Conservation (phyloP, 495 filamentous ascomycete genomes). For the Astrothelium macrocarpum region DNA sequence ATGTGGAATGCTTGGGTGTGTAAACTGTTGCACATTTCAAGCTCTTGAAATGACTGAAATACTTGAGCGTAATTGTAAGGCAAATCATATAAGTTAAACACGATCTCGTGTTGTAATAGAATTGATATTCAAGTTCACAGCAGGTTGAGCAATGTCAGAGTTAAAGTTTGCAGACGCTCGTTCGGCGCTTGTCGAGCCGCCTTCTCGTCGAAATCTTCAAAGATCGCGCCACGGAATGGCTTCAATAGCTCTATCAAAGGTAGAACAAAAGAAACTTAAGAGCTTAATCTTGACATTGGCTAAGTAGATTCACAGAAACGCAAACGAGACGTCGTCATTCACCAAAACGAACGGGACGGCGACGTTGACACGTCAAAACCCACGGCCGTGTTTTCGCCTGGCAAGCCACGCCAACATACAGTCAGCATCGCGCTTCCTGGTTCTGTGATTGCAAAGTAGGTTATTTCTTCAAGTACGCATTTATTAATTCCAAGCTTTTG, state of each 20-base stretch:
- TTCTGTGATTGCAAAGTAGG: slow-evolving; percentile 52
- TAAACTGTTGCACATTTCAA: too few species aligned
- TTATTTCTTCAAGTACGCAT: slow-evolving; percentile 11
- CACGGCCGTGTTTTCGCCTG: slow-evolving; percentile 45
- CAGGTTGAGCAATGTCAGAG: not conserved
- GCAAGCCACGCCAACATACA: slow-evolving; percentile 38
- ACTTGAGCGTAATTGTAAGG: too few species aligned
- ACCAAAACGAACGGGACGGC: slow-evolving; percentile 3
- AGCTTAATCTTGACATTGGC: not conserved
- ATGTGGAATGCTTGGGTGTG: too few species aligned
- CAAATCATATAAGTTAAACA: too few species aligned
- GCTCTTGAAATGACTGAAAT: too few species aligned
- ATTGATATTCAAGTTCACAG: too few species aligned
- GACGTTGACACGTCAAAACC: slow-evolving; percentile 46
- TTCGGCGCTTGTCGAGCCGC: not conserved
- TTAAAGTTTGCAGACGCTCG: not conserved
- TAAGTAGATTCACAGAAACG: slow-evolving; percentile 19
- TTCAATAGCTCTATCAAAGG: not conserved
- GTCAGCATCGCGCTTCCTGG: slow-evolving; percentile 50
- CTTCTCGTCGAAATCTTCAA: not conserved
- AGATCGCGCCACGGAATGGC: not conserved
- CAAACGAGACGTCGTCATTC: slow-evolving; percentile 17
- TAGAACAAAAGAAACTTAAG: not conserved
- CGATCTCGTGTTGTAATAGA: too few species aligned
- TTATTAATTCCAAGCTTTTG: not conserved